phyloP scores from a whole-genome alignment of 1,284 basidiomycete species.

The Austroboletus novae-zelandiae region DNA sequence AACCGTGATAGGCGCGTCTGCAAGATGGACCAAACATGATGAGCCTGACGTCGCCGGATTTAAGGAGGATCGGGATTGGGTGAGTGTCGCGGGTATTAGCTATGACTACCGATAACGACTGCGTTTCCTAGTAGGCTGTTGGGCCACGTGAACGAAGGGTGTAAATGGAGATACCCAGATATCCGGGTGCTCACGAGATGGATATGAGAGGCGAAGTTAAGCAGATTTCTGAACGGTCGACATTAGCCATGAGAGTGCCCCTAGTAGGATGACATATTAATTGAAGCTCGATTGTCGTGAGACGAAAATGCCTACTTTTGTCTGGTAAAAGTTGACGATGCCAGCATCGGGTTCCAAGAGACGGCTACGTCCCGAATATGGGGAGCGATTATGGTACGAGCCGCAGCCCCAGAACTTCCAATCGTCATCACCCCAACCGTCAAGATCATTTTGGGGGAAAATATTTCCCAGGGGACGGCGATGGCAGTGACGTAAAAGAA shows the following conservation, averaged over 20 bases:
- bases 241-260: slow-evolving; percentile 91
- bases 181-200: slow-evolving; percentile 67
- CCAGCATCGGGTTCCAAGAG: slow-evolving; percentile 82
- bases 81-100: slow-evolving; percentile 69
- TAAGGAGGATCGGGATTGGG: slow-evolving; percentile 79
- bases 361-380: not conserved
- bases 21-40: slow-evolving; percentile 88
- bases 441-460: slow-evolving; percentile 40
- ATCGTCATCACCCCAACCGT: slow-evolving; percentile 54
- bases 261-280: slow-evolving; percentile 29
- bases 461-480: slow-evolving; percentile 68
- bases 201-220: slow-evolving; percentile 87
- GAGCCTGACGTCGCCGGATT: slow-evolving; percentile 87
- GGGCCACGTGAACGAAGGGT: not conserved
- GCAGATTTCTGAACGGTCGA: slow-evolving; percentile 87
- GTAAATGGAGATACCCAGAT: not conserved
- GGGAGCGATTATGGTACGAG: slow-evolving; percentile 28
- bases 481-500: slow-evolving; percentile 59
- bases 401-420: slow-evolving; percentile 80
- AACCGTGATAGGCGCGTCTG: slow-evolving; percentile 83
- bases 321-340: slow-evolving; percentile 91
- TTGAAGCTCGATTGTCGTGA: not conserved
- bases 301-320: slow-evolving; percentile 43
- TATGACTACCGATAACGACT: slow-evolving; percentile 82
- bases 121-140: slow-evolving; percentile 83